phyloP scores from a whole-genome alignment of 441 rosid genomes.

The Erysimum pusillum region DNA sequence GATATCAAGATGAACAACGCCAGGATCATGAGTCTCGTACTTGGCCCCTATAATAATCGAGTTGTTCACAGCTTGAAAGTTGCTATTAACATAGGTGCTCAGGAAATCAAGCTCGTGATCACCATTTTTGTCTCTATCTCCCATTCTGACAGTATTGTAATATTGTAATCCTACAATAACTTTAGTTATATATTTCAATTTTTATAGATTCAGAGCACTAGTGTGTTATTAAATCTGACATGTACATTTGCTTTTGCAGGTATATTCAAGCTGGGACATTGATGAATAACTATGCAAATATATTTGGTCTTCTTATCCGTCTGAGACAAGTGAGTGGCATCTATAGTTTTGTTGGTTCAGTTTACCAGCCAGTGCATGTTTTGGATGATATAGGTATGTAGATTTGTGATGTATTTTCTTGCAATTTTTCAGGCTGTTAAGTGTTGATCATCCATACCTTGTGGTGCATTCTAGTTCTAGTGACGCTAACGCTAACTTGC shows the following conservation, averaged over 20 bases:
- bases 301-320: constrained; percentile 95
- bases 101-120: constrained; percentile 51
- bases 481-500: constrained; percentile 51
- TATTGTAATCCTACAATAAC: no score
- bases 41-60: constrained; percentile 77
- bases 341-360: constrained; percentile 26
- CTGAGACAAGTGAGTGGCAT: constrained; percentile 79
- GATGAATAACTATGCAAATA: constrained; percentile 92
- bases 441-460: constrained; percentile 99
- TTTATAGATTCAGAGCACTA: no score
- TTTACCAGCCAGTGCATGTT: constrained; percentile 8
- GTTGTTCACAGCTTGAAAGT: constrained; percentile 88
- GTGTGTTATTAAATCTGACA: no score
- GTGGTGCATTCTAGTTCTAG: constrained; percentile 81
- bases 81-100: constrained; percentile 81
- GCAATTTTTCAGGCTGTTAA: constrained; percentile 80
- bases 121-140: constrained; percentile 33
- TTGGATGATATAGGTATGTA: constrained; percentile 23
- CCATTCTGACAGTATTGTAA: background rate
- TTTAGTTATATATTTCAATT: no score
- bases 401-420: constrained; percentile 26
- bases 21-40: constrained; percentile 84
- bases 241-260: constrained; percentile 57
- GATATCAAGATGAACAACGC: constrained; percentile 79
- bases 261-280: constrained; percentile 86